Percentiles rank a stretch among this genome's conserved stretches.
Evolutionary conservation across 2,329 filamentous ascomycete genomes (phyloP).

Genomic region (Lecanosticta acicola): DNA sequence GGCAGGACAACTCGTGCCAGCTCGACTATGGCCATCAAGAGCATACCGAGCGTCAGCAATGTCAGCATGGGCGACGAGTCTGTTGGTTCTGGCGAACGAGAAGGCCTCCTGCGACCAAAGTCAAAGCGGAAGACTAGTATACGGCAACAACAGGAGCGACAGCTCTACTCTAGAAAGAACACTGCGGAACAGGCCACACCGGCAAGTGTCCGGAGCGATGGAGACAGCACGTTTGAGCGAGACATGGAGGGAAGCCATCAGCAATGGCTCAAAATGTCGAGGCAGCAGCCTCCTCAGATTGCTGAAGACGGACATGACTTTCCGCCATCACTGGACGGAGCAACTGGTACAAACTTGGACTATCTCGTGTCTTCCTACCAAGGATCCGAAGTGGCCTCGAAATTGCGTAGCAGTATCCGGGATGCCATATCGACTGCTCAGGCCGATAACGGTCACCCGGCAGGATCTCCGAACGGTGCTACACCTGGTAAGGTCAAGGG

Average conservation of each 20-base stretch:
- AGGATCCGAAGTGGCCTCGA: conserved; percentile 68
- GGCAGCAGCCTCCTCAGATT: conserved; percentile 48
- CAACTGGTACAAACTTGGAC: conserved; percentile 73
- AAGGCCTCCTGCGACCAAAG: conserved; percentile 55
- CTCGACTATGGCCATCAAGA: conserved; percentile 83
- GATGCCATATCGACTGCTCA: conserved; percentile 60
- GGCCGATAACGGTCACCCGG: conserved; percentile 57
- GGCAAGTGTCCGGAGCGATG: conserved; percentile 51
- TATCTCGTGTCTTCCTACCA: conserved; percentile 69
- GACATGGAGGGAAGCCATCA: conserved; percentile 43
- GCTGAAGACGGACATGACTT: conserved; percentile 44
- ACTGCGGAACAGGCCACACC: conserved; percentile 45
- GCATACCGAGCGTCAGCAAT: conserved; percentile 76
- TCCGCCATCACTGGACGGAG: conserved; percentile 31
- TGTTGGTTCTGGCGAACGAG: conserved; percentile 41
- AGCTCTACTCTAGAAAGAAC: conserved; percentile 81
- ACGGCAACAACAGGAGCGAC: conserved; percentile 77
- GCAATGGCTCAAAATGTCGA: conserved; percentile 59
- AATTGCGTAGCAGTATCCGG: conserved; percentile 72
- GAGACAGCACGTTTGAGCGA: conserved; percentile 37
- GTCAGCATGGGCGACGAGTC: conserved; percentile 55
- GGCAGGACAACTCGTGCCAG: conserved; percentile 69
- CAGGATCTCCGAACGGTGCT: conserved; percentile 48
- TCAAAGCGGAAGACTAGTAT: conserved; percentile 72
- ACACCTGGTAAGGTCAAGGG: conserved; percentile 57